Conservation (phyloP, 371 early-diverging fungal species). For the Actinomucor elegans region DNA sequence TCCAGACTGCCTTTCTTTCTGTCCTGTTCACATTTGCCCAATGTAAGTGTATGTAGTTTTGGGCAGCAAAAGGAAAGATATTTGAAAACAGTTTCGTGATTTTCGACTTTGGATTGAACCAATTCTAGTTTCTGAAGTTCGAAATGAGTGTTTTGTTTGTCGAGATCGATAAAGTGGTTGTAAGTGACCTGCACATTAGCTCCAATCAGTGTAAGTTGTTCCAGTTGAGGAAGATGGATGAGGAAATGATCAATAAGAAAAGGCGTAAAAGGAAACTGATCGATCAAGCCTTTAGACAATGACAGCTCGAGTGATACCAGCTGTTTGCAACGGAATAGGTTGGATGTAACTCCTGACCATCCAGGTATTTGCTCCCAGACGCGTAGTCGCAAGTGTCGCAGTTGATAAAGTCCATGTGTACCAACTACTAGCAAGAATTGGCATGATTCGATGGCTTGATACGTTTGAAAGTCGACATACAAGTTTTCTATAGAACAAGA, state of each 20-base stretch:
- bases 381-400: constrained; percentile 1
- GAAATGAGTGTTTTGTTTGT: not conserved
- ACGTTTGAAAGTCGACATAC: constrained; percentile 10
- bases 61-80: constrained; percentile 17
- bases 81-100: constrained; percentile 1
- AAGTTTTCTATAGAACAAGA: constrained; percentile 7
- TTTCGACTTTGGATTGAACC: constrained; percentile 7
- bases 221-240: constrained; percentile 3
- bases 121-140: constrained; percentile 1
- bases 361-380: constrained; percentile 21
- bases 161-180: not conserved
- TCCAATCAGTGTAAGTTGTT: constrained; percentile 4
- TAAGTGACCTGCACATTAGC: constrained; percentile 15
- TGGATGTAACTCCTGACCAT: constrained; percentile 14
- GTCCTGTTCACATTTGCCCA: constrained; percentile 2
- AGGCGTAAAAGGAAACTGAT: constrained; percentile 16
- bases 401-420: not conserved
- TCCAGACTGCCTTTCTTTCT: not conserved
- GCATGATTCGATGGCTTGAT: constrained; percentile 19
- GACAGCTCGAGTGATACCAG: constrained; percentile 11
- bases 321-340: constrained; percentile 14
- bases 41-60: not conserved
- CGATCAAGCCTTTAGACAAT: constrained; percentile 9
- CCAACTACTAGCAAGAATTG: constrained; percentile 17
- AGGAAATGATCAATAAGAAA: constrained; percentile 20